A percentile compares a stretch with the other conserved stretches of the same genome.
Evolutionary conservation across 306 rosid species (phyloP).

Genomic region (Cucurbita maxima): DNA sequence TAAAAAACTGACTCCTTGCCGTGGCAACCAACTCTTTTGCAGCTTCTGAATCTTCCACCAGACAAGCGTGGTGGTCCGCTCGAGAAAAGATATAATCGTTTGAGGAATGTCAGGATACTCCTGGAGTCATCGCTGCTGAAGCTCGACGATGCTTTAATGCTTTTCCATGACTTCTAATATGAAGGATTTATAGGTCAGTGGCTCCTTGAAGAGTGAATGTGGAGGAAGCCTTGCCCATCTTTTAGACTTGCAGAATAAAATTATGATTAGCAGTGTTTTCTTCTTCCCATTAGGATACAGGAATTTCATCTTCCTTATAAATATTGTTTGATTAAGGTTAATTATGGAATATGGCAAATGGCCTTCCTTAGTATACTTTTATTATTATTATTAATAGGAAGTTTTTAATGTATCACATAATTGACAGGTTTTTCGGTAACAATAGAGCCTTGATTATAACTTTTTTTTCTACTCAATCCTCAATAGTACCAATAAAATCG

Average conservation of each 20-base stretch:
- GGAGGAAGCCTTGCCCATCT: background rate
- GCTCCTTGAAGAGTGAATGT: background rate
- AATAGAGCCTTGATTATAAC: background rate
- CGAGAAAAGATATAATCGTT: slow-evolving; percentile 23
- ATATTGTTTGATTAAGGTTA: too few relatives aligned
- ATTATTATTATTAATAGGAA: too few relatives aligned
- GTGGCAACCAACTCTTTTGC: slow-evolving; percentile 14
- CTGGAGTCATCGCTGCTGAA: slow-evolving; percentile 53
- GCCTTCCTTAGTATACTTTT: too few relatives aligned
- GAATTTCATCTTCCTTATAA: background rate
- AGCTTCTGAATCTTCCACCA: slow-evolving; percentile 31
- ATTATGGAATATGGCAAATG: too few relatives aligned
- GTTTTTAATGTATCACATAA: too few relatives aligned
- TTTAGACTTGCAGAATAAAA: background rate
- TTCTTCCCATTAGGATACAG: background rate
- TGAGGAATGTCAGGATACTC: slow-evolving; percentile 15
- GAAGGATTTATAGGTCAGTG: background rate
- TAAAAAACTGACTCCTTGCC: slow-evolving; percentile 8
- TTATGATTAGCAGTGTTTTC: background rate
- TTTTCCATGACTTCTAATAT: slow-evolving; percentile 70
- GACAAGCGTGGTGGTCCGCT: slow-evolving; percentile 24
- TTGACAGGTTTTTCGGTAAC: background rate
- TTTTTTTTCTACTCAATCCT: too few relatives aligned
- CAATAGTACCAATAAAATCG: too few relatives aligned
- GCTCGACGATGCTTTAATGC: slow-evolving; percentile 81